phyloP scores from a whole-genome alignment of 371 early-diverging fungal genomes.

The Mucor piriformis region DNA sequence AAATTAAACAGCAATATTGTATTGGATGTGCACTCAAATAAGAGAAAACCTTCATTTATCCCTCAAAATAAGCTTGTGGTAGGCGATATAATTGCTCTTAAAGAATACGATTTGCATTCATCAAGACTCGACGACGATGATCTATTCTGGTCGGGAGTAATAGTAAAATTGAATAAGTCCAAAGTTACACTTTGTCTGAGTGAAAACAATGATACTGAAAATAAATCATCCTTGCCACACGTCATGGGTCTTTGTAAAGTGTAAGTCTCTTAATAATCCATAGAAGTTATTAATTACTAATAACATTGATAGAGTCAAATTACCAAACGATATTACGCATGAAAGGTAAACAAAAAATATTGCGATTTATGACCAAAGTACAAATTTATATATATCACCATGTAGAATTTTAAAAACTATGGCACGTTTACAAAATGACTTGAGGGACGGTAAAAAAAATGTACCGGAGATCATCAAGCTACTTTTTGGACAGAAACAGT shows the following conservation, averaged over 20 bases:
- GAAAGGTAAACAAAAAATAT: neutral
- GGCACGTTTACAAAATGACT: neutral
- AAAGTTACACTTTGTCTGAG: too few relatives aligned
- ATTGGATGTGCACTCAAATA: neutral
- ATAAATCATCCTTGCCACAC: too few relatives aligned
- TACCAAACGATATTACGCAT: neutral
- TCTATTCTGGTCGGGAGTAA: too few relatives aligned
- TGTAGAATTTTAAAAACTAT: neutral
- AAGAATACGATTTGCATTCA: neutral
- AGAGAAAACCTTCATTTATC: neutral
- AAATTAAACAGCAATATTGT: neutral
- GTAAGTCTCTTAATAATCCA: too few relatives aligned
- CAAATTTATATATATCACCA: neutral
- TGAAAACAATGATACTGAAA: too few relatives aligned
- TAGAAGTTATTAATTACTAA: too few relatives aligned
- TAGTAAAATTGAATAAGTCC: too few relatives aligned
- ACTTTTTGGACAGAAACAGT: neutral
- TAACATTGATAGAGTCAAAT: neutral
- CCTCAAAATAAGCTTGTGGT: neutral
- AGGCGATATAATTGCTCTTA: neutral
- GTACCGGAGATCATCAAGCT: neutral
- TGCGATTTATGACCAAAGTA: neutral
- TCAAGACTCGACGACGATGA: too few relatives aligned
- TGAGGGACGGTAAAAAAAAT: neutral
- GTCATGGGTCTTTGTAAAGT: too few relatives aligned